These are phyloP conservation scores for Dendrobium nobile DNA, from an alignment of 106 monocot genomes.

Conservation along the genomic window DNA sequence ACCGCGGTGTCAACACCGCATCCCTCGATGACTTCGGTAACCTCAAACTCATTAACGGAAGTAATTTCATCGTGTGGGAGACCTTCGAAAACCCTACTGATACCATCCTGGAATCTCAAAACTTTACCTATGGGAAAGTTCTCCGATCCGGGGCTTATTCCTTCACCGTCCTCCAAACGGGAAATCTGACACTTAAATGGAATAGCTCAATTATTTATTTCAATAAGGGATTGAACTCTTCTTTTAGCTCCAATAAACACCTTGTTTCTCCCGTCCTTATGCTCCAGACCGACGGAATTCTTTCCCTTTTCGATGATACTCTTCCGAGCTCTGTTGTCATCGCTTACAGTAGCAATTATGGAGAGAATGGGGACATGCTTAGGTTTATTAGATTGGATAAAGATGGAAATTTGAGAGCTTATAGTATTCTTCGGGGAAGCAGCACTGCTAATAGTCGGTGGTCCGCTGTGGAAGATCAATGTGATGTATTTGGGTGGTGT, in stretches of 20 bases:
- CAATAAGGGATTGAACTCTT: conserved; percentile 56
- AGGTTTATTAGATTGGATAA: conserved; percentile 58
- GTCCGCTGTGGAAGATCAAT: conserved; percentile 78
- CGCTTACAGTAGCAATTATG: conserved; percentile 81
- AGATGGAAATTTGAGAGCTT: conserved; percentile 81
- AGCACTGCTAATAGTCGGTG: conserved; percentile 20
- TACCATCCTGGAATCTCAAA: conserved; percentile 51
- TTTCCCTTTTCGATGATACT: conserved; percentile 30
- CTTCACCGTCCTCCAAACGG: conserved; percentile 33
- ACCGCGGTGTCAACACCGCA: conserved; percentile 32
- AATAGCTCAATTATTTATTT: conserved; percentile 42
- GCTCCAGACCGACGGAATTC: conserved; percentile 47
- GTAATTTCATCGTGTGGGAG: conserved; percentile 39
- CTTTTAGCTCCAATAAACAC: conserved; percentile 25
- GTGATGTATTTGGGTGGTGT: conserved; percentile 84
- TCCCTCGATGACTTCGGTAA: conserved; percentile 49
- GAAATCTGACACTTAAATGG: conserved; percentile 69
- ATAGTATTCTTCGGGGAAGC: conserved; percentile 24
- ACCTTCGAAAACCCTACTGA: conserved; percentile 66
- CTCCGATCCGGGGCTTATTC: conserved; percentile 57
- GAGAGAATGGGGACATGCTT: conserved; percentile 36
- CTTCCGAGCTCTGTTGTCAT: conserved; percentile 24
- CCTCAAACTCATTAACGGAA: conserved; percentile 32
- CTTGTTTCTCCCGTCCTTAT: conserved; percentile 36
- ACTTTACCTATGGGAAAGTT: conserved; percentile 25